These are phyloP conservation scores for Didymella lethalis DNA, from an alignment of 2,329 filamentous ascomycete species.

Conservation along the genomic window DNA sequence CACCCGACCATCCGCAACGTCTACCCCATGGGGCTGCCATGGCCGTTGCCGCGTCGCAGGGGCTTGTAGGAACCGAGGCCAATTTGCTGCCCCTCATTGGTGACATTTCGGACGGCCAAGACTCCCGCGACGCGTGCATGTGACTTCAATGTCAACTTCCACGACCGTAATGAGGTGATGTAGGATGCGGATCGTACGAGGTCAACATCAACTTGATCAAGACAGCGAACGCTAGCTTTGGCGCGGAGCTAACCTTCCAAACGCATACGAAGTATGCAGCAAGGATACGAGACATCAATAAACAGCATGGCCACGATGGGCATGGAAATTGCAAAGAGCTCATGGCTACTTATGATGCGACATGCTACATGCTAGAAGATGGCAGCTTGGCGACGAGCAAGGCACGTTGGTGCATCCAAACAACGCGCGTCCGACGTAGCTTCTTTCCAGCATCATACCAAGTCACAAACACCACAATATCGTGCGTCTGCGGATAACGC, in stretches of 20 bases:
- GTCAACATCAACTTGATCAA: neutral
- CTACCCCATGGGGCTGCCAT: conserved; percentile 17
- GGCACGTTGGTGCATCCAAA: neutral
- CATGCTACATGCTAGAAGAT: neutral
- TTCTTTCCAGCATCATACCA: neutral
- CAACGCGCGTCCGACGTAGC: neutral
- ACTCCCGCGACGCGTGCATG: conserved; percentile 8
- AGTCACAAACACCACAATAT: neutral
- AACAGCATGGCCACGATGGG: neutral
- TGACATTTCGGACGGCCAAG: neutral
- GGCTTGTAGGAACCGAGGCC: conserved; percentile 16
- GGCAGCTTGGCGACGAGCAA: neutral
- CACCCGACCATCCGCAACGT: conserved; percentile 1
- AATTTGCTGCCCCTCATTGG: conserved; percentile 8
- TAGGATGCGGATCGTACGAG: conserved; percentile 4
- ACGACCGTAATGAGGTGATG: neutral
- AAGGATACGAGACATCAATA: neutral
- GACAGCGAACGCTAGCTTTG: neutral
- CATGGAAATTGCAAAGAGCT: neutral
- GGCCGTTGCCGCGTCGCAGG: conserved; percentile 6
- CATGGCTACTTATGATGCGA: neutral
- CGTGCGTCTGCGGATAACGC: neutral
- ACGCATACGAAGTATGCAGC: neutral
- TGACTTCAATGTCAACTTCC: neutral
- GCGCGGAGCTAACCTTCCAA: too few species aligned